These are phyloP conservation scores for Croton setiger DNA, from an alignment of 441 rosid species.

Conservation along the genomic window DNA sequence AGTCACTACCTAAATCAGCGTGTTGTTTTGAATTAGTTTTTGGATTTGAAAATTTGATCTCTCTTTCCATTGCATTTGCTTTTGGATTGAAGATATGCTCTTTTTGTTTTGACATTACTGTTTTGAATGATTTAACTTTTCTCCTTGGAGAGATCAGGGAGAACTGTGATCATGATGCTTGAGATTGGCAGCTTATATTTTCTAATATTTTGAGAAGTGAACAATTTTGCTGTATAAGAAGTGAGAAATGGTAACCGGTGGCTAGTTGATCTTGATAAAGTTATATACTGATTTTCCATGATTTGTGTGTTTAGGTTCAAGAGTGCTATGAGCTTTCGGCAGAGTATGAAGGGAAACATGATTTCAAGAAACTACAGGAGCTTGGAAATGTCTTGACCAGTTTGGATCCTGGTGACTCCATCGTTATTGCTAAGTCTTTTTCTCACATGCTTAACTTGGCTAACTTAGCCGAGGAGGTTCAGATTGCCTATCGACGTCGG, in stretches of 20 bases:
- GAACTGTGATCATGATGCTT: not conserved
- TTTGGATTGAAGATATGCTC: not conserved
- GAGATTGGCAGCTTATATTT: not conserved
- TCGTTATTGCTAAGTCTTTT: slow-evolving; percentile 79
- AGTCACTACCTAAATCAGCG: not conserved
- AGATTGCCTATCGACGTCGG: slow-evolving; percentile 79
- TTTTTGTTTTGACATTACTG: not conserved
- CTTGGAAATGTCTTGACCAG: slow-evolving; percentile 78
- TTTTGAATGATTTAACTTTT: not conserved
- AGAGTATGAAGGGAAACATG: slow-evolving; percentile 79
- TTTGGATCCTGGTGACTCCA: slow-evolving; percentile 94
- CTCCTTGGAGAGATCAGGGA: not conserved
- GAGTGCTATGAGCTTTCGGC: slow-evolving; percentile 92
- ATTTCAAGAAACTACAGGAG: slow-evolving; percentile 74
- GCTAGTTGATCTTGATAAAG: not conserved
- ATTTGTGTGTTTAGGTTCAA: slow-evolving; percentile 54
- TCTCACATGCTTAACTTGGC: slow-evolving; percentile 95
- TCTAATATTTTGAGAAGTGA: not conserved
- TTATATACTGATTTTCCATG: not conserved
- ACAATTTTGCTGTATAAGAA: not conserved
- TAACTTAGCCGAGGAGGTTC: slow-evolving; percentile 94
- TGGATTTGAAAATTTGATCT: not conserved
- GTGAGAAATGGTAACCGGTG: not conserved
- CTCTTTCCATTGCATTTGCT: not conserved
- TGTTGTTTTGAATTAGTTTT: not conserved